A percentile compares a stretch with the other conserved stretches of the same genome.
phyloP scores from a whole-genome alignment of 2,329 filamentous ascomycete species.

The Emmonsiellopsis sp. region DNA sequence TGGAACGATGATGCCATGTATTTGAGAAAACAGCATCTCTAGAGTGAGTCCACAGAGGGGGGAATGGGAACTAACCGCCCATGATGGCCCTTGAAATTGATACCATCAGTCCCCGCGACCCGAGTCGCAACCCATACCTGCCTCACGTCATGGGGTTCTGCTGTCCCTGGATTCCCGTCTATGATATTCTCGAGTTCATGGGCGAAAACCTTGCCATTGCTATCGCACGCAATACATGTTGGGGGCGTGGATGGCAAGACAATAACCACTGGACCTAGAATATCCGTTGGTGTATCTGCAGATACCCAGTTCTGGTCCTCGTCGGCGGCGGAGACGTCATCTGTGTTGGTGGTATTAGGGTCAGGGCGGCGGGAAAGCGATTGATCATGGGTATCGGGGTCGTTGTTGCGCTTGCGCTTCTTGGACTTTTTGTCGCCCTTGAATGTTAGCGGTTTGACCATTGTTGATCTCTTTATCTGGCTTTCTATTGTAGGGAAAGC shows the following conservation, averaged over 20 bases:
- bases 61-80: conserved; percentile 50
- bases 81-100: conserved; percentile 84
- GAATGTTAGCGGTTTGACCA: conserved; percentile 77
- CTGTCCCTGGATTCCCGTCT: conserved; percentile 69
- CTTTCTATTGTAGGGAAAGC: background rate
- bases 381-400: conserved; percentile 35
- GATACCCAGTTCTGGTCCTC: conserved; percentile 87
- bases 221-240: conserved; percentile 74
- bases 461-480: conserved; percentile 13
- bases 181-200: conserved; percentile 78
- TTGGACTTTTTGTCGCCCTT: conserved; percentile 96
- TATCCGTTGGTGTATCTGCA: conserved; percentile 63
- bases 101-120: conserved; percentile 70
- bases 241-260: conserved; percentile 68
- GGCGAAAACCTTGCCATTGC: conserved; percentile 76
- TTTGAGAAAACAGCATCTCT: conserved; percentile 4
- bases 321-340: conserved; percentile 34
- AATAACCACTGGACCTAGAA: conserved; percentile 73
- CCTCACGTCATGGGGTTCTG: conserved; percentile 89
- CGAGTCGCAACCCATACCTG: conserved; percentile 90
- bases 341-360: conserved; percentile 12
- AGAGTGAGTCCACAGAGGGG: background rate
- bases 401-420: conserved; percentile 70
- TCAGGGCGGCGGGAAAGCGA: conserved; percentile 30
- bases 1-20: background rate